Conservation (phyloP, 331 rosid species). For the Rosa hybrid region DNA sequence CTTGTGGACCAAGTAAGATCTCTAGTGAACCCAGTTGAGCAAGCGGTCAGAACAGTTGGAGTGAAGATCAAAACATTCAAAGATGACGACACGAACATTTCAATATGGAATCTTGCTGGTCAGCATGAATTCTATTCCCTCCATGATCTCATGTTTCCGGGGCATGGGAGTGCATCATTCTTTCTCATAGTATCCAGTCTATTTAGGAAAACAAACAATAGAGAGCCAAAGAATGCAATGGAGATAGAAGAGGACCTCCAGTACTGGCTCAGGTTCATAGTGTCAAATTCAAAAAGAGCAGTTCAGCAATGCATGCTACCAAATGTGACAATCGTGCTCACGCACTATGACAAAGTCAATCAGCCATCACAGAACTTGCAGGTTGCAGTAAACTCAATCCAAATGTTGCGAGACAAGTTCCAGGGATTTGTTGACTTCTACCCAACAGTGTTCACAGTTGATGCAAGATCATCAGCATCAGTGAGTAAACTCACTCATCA, state of each 20-base stretch:
- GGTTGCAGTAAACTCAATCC: constrained; percentile 60
- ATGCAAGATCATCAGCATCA: constrained; percentile 87
- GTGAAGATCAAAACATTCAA: constrained; percentile 81
- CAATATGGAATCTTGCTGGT: constrained; percentile 92
- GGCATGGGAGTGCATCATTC: constrained; percentile 86
- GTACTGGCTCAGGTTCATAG: constrained; percentile 95
- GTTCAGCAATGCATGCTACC: constrained; percentile 88
- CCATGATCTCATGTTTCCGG: constrained; percentile 96
- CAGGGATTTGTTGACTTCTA: constrained; percentile 90
- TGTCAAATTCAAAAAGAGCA: constrained; percentile 84
- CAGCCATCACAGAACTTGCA: constrained; percentile 69
- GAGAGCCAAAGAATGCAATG: constrained; percentile 60
- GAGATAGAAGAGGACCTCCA: constrained; percentile 95
- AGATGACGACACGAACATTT: constrained; percentile 76
- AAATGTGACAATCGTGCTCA: constrained; percentile 80
- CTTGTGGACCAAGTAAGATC: constrained; percentile 82
- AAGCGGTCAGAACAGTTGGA: constrained; percentile 69
- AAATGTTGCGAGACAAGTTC: constrained; percentile 80
- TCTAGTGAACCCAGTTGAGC: constrained; percentile 83
- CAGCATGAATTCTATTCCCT: constrained; percentile 88
- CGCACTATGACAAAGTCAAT: constrained; percentile 78
- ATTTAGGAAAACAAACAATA: constrained; percentile 71
- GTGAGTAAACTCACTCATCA: constrained; percentile 84
- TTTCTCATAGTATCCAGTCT: constrained; percentile 74
- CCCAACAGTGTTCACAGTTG: constrained; percentile 82